Evolutionary conservation across 805 yeast genomes (phyloP), one percentile per base, ranked within the genome.

Genomic region (Lipomyces spencermartinsiae): DNA sequence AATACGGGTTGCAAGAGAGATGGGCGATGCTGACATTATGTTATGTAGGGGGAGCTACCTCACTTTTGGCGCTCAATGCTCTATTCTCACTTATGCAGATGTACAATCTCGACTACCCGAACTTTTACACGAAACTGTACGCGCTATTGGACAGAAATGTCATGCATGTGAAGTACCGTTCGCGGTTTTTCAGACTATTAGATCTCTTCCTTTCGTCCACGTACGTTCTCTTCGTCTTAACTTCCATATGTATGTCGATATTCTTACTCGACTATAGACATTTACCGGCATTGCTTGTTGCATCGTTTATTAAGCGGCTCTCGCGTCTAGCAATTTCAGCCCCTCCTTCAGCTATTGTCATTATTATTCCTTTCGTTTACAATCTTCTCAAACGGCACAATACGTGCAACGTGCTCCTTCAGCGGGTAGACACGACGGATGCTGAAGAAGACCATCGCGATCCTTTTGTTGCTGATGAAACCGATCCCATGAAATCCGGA

Each of bases 341-440:
- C 0, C 91, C 97, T 34, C 97, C 98, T 1, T 85, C 97, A 1
- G 97, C 97, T 2, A 87, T 91, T 53, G 96, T 94, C 19, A 86
- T 92, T 1, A 84, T 92, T 14, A 84, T 94, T 25, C 98, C 99
- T n/a, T 92, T 95, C 77, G 84, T 93, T 12, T 94, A 94, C 80
- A 94, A 94, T 78, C 83, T 93, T 71, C 79, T 95, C 74, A 94
- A 92, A 77, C 87, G 92, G 74, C 99, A 95, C 79, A 98, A 98
- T 57, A 87, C 93, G 4, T 93, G 98, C 82, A 94, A 93, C 97
- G 81, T 89, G 31, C 82, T 94, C 84, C 83, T 94, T 55, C 98
- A 95, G 75, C 75, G 81, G 71, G 66, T 76, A 65, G 68, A 67
- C 33, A 65, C 59, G 5, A 74, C 74, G 6, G 37, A 39, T 29